These are phyloP conservation scores for Neofusicoccum sp. DNA, from an alignment of 2,329 filamentous ascomycete genomes.

Conservation along the genomic window DNA sequence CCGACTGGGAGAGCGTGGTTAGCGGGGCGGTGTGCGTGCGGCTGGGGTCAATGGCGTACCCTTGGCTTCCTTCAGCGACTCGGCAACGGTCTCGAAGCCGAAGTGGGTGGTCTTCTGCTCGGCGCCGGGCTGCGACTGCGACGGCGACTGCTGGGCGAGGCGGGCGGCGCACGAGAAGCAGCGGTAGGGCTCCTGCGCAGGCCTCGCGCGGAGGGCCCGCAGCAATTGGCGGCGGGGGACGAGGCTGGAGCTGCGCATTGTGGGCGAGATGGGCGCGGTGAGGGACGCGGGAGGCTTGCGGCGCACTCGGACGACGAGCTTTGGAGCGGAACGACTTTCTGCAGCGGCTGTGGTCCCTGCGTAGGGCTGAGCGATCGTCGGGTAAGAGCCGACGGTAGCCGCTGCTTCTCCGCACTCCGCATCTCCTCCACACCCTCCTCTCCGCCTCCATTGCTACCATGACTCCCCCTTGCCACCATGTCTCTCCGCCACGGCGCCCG, in stretches of 20 bases:
- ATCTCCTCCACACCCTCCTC: slow-evolving; percentile 26
- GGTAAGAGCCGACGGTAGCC: slow-evolving; percentile 32
- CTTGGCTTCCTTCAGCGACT: slow-evolving; percentile 73
- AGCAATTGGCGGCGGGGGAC: slow-evolving; percentile 37
- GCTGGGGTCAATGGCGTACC: slow-evolving; percentile 45
- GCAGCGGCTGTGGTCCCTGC: slow-evolving; percentile 4
- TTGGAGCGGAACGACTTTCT: slow-evolving; percentile 18
- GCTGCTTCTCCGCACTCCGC: slow-evolving; percentile 14
- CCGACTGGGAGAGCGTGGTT: slow-evolving; percentile 61
- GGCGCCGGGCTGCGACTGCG: slow-evolving; percentile 37
- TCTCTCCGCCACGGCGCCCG: slow-evolving; percentile 36
- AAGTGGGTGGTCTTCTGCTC: slow-evolving; percentile 76
- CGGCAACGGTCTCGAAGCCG: slow-evolving; percentile 82
- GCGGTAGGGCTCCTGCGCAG: slow-evolving; percentile 40
- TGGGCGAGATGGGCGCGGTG: slow-evolving; percentile 24
- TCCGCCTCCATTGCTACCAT: slow-evolving; percentile 23
- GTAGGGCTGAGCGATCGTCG: slow-evolving; percentile 20
- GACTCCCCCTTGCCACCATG: slow-evolving; percentile 34
- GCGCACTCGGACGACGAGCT: neutral
- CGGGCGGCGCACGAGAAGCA: slow-evolving; percentile 56
- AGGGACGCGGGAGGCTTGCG: neutral
- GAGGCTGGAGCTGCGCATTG: slow-evolving; percentile 28
- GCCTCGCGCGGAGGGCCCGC: slow-evolving; percentile 22
- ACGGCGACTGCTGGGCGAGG: slow-evolving; percentile 40
- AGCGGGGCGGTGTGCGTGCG: neutral